Evolutionary conservation across 2,329 filamentous ascomycete genomes (phyloP), one percentile per base, ranked within the genome.

Genomic region (Ophiostoma himal-ulmi): DNA sequence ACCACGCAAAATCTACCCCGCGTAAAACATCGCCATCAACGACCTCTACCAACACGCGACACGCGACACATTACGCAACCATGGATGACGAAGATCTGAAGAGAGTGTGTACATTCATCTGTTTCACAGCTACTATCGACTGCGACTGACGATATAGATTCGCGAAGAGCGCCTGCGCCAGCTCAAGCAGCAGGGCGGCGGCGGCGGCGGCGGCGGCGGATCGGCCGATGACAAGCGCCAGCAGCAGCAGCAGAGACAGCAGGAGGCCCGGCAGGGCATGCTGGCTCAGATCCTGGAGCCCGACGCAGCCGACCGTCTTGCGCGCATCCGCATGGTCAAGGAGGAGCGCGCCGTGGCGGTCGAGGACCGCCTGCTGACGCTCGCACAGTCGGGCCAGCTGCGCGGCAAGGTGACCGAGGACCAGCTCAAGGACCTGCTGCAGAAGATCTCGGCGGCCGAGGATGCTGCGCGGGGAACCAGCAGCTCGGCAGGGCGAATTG

Each of bases 301-400:
- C 75, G 93, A 94, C 77, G 95, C 95, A 22, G 91, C 93, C 72
- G 95, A 99, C 82, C 91, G 95, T 17, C 86, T 99, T 0, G 93
- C 92, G 71, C 92, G 95, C 74, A 98, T 99, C 82, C 91, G 94
- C 44, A 89, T 99, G 72, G 95, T 99, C 78, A 98, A 98, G 82
- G 93, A 94, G 79, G 89, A 90, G 75, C 92, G 95, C 76, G 95
- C 95, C 48, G 87, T 86, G 73, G 93, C 97, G 77, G 88, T 99
- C 71, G 95, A 99, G 83, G 94, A 96, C 84, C 83, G 94, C 68
- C 86, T 99, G 70, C 94, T 99, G 80, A 93, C 90, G 88, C 87
- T 99, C 71, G 94, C 95, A 71, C 88, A 93, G 77, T 87, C 89
- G 34, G 94, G 94, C 34, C 95, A 98, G 83, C 83, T 99, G 76